A percentile compares a stretch with the other conserved stretches of the same genome.
Evolutionary conservation across 176 grass and related monocot genomes (phyloP).

Genomic region (Bothriochloa decipiens): DNA sequence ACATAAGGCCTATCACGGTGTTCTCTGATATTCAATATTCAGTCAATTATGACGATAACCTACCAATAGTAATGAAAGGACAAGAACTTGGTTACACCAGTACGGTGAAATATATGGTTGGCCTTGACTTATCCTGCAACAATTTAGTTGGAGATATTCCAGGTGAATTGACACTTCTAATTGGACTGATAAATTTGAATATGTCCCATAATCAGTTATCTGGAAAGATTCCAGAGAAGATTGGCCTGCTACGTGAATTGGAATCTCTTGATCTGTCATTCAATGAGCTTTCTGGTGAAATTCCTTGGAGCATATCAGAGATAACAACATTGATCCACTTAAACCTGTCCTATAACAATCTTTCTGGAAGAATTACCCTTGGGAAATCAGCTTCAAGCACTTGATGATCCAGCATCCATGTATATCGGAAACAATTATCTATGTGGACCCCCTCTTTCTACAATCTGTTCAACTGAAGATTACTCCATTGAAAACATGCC

Average conservation of each 20-base stretch:
- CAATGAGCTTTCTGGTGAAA: slow-evolving; percentile 31
- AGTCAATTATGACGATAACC: neutral
- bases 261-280: slow-evolving; percentile 51
- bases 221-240: slow-evolving; percentile 35
- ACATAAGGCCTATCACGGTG: neutral
- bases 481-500: no score
- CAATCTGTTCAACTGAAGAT: no score
- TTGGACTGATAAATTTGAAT: slow-evolving; percentile 26
- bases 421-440: no score
- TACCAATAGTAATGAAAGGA: slow-evolving; percentile 26
- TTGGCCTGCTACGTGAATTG: neutral
- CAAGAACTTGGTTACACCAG: neutral
- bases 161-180: neutral
- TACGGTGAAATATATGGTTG: neutral
- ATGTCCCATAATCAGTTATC: slow-evolving; percentile 36
- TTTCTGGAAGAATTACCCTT: slow-evolving; percentile 46
- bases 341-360: slow-evolving; percentile 49
- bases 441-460: no score
- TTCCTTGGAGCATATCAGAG: slow-evolving; percentile 26
- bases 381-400: no score
- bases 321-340: neutral
- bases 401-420: no score
- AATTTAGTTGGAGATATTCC: slow-evolving; percentile 40
- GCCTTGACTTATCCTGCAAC: slow-evolving; percentile 45
- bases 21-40: no score